phyloP scores from a whole-genome alignment of 441 rosid species.

The Jatropha multifida region DNA sequence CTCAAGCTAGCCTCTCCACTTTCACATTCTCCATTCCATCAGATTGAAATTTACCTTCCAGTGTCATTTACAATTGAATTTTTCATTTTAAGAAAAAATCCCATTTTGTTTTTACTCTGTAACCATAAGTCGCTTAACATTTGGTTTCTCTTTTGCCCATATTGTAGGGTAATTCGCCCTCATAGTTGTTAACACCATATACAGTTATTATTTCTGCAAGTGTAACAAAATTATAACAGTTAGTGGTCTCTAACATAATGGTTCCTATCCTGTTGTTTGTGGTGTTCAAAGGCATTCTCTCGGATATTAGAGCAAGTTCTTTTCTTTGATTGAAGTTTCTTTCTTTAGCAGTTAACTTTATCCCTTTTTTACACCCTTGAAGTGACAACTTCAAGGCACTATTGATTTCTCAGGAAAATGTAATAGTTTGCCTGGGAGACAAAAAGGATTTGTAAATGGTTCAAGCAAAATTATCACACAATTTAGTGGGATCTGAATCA shows the following conservation, averaged over 20 bases:
- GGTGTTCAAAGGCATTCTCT: conserved; percentile 4
- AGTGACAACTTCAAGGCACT: neutral
- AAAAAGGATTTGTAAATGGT: conserved; percentile 6
- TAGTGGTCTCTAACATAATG: conserved; percentile 6
- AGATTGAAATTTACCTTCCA: conserved; percentile 17
- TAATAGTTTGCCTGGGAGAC: conserved; percentile 4
- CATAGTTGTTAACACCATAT: neutral
- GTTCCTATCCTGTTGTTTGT: conserved; percentile 12
- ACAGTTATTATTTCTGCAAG: conserved; percentile 1
- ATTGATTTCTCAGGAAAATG: conserved; percentile 9
- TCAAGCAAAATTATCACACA: conserved; percentile 23
- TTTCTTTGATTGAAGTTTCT: conserved; percentile 7
- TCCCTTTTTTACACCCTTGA: neutral
- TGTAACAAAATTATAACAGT: neutral
- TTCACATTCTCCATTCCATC: conserved; percentile 28
- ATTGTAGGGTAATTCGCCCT: neutral
- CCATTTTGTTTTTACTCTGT: neutral
- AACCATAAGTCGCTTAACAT: neutral
- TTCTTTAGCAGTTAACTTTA: conserved; percentile 2
- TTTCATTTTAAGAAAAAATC: conserved; percentile 7
- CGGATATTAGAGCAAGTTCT: neutral
- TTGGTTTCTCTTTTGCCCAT: neutral
- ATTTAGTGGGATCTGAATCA: conserved; percentile 17
- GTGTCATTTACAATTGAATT: neutral
- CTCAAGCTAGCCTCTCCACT: conserved; percentile 28